Conservation (phyloP, 1,284 basidiomycete genomes). For the Spongiforma sp. region DNA sequence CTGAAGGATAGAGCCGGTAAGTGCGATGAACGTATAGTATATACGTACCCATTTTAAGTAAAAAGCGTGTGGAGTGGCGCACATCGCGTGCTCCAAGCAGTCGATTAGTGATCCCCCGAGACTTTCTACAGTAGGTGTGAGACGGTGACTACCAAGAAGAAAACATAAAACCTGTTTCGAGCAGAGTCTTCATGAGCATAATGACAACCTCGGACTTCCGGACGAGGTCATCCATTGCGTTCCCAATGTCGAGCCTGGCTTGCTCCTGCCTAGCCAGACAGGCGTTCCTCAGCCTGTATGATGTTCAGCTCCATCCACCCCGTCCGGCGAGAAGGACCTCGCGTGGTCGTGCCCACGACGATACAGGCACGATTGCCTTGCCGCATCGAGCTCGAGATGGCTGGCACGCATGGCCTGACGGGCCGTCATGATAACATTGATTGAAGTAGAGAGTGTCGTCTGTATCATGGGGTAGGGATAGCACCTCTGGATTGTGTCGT, state of each 20-base stretch:
- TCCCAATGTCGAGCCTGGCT: slow-evolving; percentile 88
- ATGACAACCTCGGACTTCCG: slow-evolving; percentile 98
- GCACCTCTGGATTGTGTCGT: slow-evolving; percentile 71
- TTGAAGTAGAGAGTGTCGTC: slow-evolving; percentile 79
- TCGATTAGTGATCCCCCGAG: too few relatives aligned
- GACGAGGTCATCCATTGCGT: slow-evolving; percentile 95
- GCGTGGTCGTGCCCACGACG: too few relatives aligned
- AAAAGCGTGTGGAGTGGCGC: slow-evolving; percentile 20
- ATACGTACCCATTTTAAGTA: too few relatives aligned
- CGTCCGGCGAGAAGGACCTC: too few relatives aligned
- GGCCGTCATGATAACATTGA: slow-evolving; percentile 90
- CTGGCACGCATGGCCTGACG: slow-evolving; percentile 87
- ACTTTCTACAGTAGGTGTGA: too few relatives aligned
- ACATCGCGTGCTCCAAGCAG: too few relatives aligned
- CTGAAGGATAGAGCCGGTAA: slow-evolving; percentile 7
- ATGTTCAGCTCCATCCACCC: too few relatives aligned
- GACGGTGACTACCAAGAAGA: too few relatives aligned
- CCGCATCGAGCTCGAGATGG: slow-evolving; percentile 78
- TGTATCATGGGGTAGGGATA: slow-evolving; percentile 94
- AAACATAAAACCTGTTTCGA: slow-evolving; percentile 83
- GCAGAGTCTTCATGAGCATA: slow-evolving; percentile 96
- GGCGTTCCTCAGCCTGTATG: slow-evolving; percentile 71
- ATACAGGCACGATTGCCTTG: slow-evolving; percentile 63
- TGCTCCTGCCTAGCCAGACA: slow-evolving; percentile 84
- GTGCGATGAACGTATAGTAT: slow-evolving; percentile 18